Conservation (phyloP, 345 rosid species). For the Camelina hispida region DNA sequence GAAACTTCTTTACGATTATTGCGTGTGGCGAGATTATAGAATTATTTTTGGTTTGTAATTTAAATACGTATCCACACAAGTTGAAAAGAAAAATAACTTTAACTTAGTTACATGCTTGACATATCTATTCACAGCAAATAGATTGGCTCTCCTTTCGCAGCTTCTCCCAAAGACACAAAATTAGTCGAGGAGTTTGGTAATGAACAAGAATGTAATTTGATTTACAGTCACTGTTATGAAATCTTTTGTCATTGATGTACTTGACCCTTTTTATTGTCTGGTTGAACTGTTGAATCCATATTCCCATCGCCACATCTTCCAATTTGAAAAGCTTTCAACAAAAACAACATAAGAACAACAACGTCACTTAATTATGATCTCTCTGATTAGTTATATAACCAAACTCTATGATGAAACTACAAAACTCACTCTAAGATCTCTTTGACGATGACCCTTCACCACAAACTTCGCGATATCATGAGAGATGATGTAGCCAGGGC, state of each 20-base stretch:
- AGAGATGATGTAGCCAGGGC: slow-evolving; percentile 86
- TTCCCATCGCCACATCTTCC: slow-evolving; percentile 96
- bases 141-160: slow-evolving; percentile 71
- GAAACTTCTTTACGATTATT: too few species aligned
- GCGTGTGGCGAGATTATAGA: neutral
- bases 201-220: slow-evolving; percentile 79
- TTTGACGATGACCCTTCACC: slow-evolving; percentile 65
- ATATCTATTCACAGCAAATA: slow-evolving; percentile 68
- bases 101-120: slow-evolving; percentile 5
- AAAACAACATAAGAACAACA: slow-evolving; percentile 10
- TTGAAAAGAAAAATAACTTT: neutral
- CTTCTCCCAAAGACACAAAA: slow-evolving; percentile 91
- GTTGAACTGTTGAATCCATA: slow-evolving; percentile 82
- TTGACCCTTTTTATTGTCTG: slow-evolving; percentile 56
- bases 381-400: neutral
- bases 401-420: slow-evolving; percentile 3
- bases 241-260: slow-evolving; percentile 70
- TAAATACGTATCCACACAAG: neutral
- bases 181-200: slow-evolving; percentile 78
- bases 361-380: neutral
- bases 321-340: slow-evolving; percentile 75
- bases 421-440: slow-evolving; percentile 67
- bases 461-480: slow-evolving; percentile 78
- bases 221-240: slow-evolving; percentile 79
- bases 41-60: too few species aligned